A percentile compares a stretch with the other conserved stretches of the same genome.
phyloP scores from a whole-genome alignment of 129 eudicot genomes.

The Solidago caesia region DNA sequence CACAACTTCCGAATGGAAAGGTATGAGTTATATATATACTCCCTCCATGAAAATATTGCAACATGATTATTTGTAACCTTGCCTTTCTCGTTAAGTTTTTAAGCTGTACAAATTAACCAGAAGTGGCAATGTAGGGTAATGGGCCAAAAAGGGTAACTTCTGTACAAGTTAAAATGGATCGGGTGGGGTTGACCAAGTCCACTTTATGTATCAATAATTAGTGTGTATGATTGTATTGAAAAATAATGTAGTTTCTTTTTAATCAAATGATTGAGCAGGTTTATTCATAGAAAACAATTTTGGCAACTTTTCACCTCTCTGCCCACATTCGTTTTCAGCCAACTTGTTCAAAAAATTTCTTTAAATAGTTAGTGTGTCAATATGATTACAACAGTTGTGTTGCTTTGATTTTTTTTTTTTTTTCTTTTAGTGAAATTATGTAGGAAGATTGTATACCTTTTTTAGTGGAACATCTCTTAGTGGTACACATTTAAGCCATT shows the following conservation, averaged over 20 bases:
- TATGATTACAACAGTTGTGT: background rate
- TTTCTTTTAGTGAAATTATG: too few relatives aligned
- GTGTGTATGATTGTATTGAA: background rate
- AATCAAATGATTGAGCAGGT: background rate
- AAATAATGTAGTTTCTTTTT: background rate
- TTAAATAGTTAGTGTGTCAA: background rate
- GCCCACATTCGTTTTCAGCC: background rate
- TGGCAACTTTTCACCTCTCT: background rate
- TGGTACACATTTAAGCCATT: too few relatives aligned
- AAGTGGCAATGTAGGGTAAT: background rate
- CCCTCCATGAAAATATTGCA: too few relatives aligned
- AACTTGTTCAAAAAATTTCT: background rate
- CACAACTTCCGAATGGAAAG: conserved; percentile 85
- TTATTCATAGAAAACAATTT: background rate
- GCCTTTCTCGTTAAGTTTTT: background rate
- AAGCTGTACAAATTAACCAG: background rate
- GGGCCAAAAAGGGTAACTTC: background rate
- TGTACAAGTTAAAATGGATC: background rate
- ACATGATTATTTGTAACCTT: background rate
- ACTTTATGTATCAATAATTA: background rate
- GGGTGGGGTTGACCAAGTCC: conserved; percentile 5
- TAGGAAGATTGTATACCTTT: too few relatives aligned
- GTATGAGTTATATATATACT: conserved; percentile 32
- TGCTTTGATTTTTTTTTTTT: too few relatives aligned
- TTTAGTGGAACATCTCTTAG: too few relatives aligned